phyloP scores from a whole-genome alignment of 1,284 basidiomycete genomes.

The Coriolopsis trogii region DNA sequence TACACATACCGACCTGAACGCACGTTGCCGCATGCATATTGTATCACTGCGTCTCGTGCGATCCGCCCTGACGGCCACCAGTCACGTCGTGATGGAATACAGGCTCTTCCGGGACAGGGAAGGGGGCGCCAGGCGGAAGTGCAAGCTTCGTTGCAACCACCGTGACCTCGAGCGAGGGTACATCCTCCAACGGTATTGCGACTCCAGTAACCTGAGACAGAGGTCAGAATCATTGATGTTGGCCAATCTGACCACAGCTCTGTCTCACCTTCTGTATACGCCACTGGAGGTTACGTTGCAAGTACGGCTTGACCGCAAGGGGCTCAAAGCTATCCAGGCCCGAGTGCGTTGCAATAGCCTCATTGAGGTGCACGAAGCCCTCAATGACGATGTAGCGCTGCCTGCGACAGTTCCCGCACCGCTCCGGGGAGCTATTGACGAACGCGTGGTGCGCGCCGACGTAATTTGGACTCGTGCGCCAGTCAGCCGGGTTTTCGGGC shows the following conservation, averaged over 20 bases:
- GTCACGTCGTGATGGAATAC: constrained; percentile 12
- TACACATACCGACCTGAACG: too few species aligned
- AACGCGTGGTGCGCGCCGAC: constrained; percentile 45
- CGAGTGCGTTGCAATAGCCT: constrained; percentile 34
- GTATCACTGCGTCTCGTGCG: background rate
- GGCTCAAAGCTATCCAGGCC: constrained; percentile 37
- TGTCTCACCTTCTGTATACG: constrained; percentile 34
- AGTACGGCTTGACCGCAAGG: constrained; percentile 41
- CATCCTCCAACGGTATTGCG: background rate
- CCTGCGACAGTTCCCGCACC: constrained; percentile 43
- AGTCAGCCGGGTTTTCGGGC: constrained; percentile 38
- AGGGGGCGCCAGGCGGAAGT: constrained; percentile 30
- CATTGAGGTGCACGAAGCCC: constrained; percentile 56
- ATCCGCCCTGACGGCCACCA: constrained; percentile 8
- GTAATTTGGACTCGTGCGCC: constrained; percentile 37
- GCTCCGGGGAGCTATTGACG: constrained; percentile 39
- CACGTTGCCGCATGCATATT: too few species aligned
- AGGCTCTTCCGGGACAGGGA: constrained; percentile 4
- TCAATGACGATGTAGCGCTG: constrained; percentile 44
- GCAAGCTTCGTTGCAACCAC: constrained; percentile 33
- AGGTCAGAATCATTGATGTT: background rate
- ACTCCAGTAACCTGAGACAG: constrained; percentile 3
- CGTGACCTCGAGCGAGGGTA: constrained; percentile 37
- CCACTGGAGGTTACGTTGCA: constrained; percentile 42
- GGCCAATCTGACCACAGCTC: too few species aligned